These are phyloP conservation scores for Vaccinium vitisidaea DNA, from an alignment of 148 eudicot species.

Conservation along the genomic window DNA sequence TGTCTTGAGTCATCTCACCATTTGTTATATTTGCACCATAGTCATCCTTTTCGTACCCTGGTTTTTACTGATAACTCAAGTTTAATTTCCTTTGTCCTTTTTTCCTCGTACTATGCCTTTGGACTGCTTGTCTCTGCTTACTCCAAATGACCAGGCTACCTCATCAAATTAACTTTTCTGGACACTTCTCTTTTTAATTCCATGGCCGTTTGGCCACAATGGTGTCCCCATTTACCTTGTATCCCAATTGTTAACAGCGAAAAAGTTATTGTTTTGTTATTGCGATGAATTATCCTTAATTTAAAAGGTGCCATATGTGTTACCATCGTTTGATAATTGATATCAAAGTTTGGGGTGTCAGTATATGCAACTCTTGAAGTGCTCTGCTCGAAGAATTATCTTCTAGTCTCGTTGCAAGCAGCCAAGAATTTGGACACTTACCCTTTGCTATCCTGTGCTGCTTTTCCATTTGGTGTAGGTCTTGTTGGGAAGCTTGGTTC, in stretches of 20 bases:
- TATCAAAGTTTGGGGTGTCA: too few relatives aligned
- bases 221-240: constrained; percentile 1
- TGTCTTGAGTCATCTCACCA: background rate
- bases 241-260: background rate
- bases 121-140: background rate
- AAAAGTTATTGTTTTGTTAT: background rate
- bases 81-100: background rate
- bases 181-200: background rate
- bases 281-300: background rate
- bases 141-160: background rate
- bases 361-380: background rate
- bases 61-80: background rate
- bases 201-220: background rate
- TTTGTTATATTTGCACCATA: background rate
- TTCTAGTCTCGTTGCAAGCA: background rate
- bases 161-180: background rate
- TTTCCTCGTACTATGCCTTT: background rate
- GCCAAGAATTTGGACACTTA: background rate
- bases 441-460: background rate
- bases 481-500: constrained; percentile 10
- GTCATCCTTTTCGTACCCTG: background rate
- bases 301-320: background rate
- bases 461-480: constrained; percentile 13
- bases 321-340: background rate
- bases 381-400: background rate